Evolutionary conservation across 257 asterid genomes (phyloP), one percentile per base, ranked within the genome.

Genomic region (Plantago major): DNA sequence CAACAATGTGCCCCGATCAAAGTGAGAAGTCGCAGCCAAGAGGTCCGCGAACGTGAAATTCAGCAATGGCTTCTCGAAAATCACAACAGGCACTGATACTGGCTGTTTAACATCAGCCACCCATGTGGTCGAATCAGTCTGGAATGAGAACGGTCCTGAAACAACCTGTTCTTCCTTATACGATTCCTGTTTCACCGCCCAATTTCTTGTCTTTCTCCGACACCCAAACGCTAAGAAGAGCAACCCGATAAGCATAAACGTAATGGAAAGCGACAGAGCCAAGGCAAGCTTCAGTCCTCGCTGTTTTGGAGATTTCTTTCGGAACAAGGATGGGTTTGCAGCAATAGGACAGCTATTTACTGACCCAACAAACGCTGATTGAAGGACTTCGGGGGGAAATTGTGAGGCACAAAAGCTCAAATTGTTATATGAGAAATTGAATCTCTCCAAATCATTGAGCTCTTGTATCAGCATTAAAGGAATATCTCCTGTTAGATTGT

Each of bases 381-480:
- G 71, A 62, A 81, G 74, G 56, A 76, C 77, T 68, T 75, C 56
- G 0, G 61, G 55, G 61, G 95, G 58, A 37, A 89, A 70, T 5
- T 67, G 71, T 1, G 94, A 66, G 12, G 76, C 79, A 54, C 99
- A 92, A 58, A 79, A 73, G 43, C 95, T 86, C 2, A 92, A 78
- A 74, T 89, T 89, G 82, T 92, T 92, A 46, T 84, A 92, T 17
- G 99, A 92, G 75, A 92, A 89, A 53, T 92, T 84, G 74, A 82
- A 92, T 66, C 73, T 76, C 46, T 80, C 82, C 91, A 92, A 80
- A 66, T 60, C 54, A 28, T 69, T 80, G 61, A 92, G 95, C 62
- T 78, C 68, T 57, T 72, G 70, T 13, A 89, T 33, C 43, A 92
- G 75, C 50, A 61, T 12, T 11, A 69, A 50, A 1, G 99, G 97